These are phyloP conservation scores for Colletotrichum salicis DNA, from an alignment of 2,329 filamentous ascomycete genomes.

Conservation along the genomic window DNA sequence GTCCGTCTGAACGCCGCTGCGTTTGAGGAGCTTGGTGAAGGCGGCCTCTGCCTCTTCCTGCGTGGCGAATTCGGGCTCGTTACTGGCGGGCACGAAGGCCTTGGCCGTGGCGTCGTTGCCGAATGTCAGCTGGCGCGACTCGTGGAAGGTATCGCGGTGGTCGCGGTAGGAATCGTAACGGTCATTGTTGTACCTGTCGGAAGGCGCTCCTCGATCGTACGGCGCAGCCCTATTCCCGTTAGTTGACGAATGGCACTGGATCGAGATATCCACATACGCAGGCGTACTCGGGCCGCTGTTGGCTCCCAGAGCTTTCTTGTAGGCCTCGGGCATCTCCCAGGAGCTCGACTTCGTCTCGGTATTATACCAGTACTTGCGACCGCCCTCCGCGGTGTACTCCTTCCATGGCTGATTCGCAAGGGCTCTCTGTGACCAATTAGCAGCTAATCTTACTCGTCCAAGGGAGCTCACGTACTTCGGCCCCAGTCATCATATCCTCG, in stretches of 20 bases:
- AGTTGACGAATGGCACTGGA: slow-evolving; percentile 18
- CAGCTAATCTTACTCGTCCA: slow-evolving; percentile 24
- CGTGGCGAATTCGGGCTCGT: slow-evolving; percentile 81
- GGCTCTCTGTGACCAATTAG: slow-evolving; percentile 69
- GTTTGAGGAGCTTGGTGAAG: slow-evolving; percentile 89
- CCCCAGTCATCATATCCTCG: slow-evolving; percentile 83
- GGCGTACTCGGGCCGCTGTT: slow-evolving; percentile 57
- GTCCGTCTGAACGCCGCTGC: slow-evolving; percentile 86
- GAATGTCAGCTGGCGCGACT: slow-evolving; percentile 68
- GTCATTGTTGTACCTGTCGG: slow-evolving; percentile 49
- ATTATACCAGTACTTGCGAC: slow-evolving; percentile 95
- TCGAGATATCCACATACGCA: slow-evolving; percentile 45
- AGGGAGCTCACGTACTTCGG: slow-evolving; percentile 70
- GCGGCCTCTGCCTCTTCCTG: slow-evolving; percentile 91
- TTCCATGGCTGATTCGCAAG: slow-evolving; percentile 89
- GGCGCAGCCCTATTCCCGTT: slow-evolving; percentile 47
- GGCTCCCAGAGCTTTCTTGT: slow-evolving; percentile 78
- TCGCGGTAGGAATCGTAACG: slow-evolving; percentile 52
- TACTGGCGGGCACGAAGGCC: slow-evolving; percentile 69
- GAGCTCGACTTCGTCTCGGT: slow-evolving; percentile 90
- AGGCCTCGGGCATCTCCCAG: slow-evolving; percentile 91
- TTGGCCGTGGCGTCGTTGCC: slow-evolving; percentile 67
- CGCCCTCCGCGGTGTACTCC: slow-evolving; percentile 87
- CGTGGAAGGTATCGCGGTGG: slow-evolving; percentile 53
- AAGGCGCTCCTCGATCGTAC: slow-evolving; percentile 50